Evolutionary conservation across 2,329 filamentous ascomycete genomes (phyloP).

Genomic region (Epicoccum nigrum): DNA sequence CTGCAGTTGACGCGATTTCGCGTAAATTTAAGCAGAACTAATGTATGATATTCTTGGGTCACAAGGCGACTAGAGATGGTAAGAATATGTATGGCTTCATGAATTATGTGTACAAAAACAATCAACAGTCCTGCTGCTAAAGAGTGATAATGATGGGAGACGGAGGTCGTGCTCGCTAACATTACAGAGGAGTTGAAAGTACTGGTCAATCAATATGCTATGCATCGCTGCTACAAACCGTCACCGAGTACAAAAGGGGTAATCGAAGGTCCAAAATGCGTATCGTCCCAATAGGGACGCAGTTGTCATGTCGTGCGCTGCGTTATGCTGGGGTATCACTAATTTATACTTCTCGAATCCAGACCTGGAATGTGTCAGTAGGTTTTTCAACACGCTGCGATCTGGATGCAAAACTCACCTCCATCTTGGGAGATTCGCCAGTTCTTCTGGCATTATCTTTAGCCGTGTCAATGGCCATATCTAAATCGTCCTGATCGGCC

Average conservation of each 20-base stretch:
- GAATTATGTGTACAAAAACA: slow-evolving; percentile 17
- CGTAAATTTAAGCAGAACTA: slow-evolving; percentile 4
- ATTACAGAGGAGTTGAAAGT: slow-evolving; percentile 34
- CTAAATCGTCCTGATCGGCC: slow-evolving; percentile 93
- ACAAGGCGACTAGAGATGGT: slow-evolving; percentile 6
- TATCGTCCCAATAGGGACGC: slow-evolving; percentile 14
- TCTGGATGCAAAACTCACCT: slow-evolving; percentile 66
- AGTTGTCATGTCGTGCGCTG: slow-evolving; percentile 30
- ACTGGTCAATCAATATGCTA: slow-evolving; percentile 18
- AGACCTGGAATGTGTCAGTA: slow-evolving; percentile 50
- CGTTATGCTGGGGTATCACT: slow-evolving; percentile 48
- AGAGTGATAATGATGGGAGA: slow-evolving; percentile 23
- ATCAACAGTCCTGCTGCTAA: slow-evolving; percentile 50
- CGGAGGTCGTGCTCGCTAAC: slow-evolving; percentile 39
- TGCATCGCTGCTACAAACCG: slow-evolving; percentile 18
- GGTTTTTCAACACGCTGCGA: background rate
- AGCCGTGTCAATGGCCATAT: slow-evolving; percentile 78
- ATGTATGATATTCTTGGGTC: background rate
- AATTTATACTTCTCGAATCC: slow-evolving; percentile 53
- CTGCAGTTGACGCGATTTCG: background rate
- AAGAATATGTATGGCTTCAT: slow-evolving; percentile 4
- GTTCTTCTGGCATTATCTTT: slow-evolving; percentile 74
- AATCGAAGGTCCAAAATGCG: slow-evolving; percentile 18
- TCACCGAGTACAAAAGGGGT: slow-evolving; percentile 17
- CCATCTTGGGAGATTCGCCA: slow-evolving; percentile 89